Evolutionary conservation across 768 basidiomycete genomes (phyloP).

Genomic region (Panellus pusillus): DNA sequence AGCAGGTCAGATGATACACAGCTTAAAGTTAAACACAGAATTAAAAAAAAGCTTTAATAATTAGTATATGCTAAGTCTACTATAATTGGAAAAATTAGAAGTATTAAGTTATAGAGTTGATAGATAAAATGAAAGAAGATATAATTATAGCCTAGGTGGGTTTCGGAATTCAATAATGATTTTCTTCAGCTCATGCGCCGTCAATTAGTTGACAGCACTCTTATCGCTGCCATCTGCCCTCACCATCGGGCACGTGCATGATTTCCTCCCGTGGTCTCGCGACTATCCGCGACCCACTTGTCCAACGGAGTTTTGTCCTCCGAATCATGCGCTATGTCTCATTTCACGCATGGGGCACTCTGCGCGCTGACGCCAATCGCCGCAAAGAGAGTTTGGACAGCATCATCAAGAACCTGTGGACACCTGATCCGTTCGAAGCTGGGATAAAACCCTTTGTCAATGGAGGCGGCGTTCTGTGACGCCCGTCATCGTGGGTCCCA

Average conservation of each 20-base stretch:
- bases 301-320: slow-evolving; percentile 45
- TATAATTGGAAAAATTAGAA: too few species aligned
- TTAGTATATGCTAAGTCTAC: too few species aligned
- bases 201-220: slow-evolving; percentile 38
- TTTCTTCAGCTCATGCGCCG: slow-evolving; percentile 3
- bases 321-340: slow-evolving; percentile 71
- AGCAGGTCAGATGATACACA: too few species aligned
- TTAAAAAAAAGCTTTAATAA: too few species aligned
- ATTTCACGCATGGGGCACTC: slow-evolving; percentile 74
- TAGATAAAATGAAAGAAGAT: too few species aligned
- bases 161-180: background rate
- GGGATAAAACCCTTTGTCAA: slow-evolving; percentile 42
- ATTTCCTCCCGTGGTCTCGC: slow-evolving; percentile 39
- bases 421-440: slow-evolving; percentile 26
- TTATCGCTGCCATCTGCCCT: slow-evolving; percentile 39
- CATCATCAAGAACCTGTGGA: slow-evolving; percentile 53
- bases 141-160: slow-evolving; percentile 50
- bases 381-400: slow-evolving; percentile 43
- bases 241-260: slow-evolving; percentile 51
- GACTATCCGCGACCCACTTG: slow-evolving; percentile 33
- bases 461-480: slow-evolving; percentile 65
- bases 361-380: slow-evolving; percentile 60
- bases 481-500: slow-evolving; percentile 42
- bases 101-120: too few species aligned
- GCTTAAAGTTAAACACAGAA: too few species aligned